Evolutionary conservation across 2,329 filamentous ascomycete species (phyloP).

Genomic region (Aspergillus puulaauensis): DNA sequence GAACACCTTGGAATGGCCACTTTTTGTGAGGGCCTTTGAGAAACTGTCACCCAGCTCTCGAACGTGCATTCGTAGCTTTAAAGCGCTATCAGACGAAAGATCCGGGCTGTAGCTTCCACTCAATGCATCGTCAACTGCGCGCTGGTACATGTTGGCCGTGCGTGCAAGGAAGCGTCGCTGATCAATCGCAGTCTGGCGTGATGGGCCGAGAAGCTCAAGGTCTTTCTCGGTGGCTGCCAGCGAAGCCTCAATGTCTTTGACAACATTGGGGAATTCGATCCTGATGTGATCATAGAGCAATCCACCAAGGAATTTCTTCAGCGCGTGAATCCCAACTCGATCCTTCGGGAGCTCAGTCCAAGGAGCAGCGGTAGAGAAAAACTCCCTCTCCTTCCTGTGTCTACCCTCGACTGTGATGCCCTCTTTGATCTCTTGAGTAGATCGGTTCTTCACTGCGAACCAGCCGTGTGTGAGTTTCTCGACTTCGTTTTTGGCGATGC

Average conservation of each 20-base stretch:
- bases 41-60: too few relatives aligned
- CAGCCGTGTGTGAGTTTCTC: constrained; percentile 25
- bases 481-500: constrained; percentile 13
- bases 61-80: too few relatives aligned
- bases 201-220: constrained; percentile 15
- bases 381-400: constrained; percentile 15
- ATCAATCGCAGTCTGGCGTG: constrained; percentile 14
- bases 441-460: constrained; percentile 27
- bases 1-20: constrained; percentile 6
- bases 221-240: constrained; percentile 23
- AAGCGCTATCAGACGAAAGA: constrained; percentile 5
- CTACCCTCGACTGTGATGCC: constrained; percentile 33
- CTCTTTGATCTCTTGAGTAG: constrained; percentile 23
- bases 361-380: constrained; percentile 12
- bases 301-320: constrained; percentile 18
- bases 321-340: constrained; percentile 17
- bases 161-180: constrained; percentile 16
- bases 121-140: constrained; percentile 14
- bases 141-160: constrained; percentile 14
- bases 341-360: constrained; percentile 19
- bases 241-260: constrained; percentile 15
- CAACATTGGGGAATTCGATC: constrained; percentile 17
- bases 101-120: constrained; percentile 14
- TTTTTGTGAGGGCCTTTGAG: too few relatives aligned
- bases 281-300: constrained; percentile 25